phyloP scores from a whole-genome alignment of 1,284 basidiomycete genomes.

The Athelia psychrophila region DNA sequence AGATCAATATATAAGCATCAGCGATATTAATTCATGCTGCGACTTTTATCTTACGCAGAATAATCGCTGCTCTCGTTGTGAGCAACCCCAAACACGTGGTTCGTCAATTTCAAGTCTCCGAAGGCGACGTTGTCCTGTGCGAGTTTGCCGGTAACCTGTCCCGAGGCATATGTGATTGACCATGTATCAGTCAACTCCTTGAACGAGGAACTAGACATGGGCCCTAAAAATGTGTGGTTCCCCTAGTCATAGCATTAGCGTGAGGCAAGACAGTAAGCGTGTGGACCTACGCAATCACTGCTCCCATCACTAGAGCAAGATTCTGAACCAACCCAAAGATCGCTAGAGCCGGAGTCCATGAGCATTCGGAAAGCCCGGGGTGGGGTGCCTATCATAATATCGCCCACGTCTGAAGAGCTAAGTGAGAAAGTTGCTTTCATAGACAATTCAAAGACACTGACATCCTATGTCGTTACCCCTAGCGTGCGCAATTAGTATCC shows the following conservation, averaged over 20 bases:
- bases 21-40: no score
- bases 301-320: slow-evolving; percentile 28
- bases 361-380: slow-evolving; percentile 55
- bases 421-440: no score
- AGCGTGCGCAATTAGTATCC: no score
- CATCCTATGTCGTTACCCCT: no score
- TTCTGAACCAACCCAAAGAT: slow-evolving; percentile 61
- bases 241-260: slow-evolving; percentile 31
- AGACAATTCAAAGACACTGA: no score
- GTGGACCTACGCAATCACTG: slow-evolving; percentile 8
- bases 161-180: slow-evolving; percentile 71
- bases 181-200: slow-evolving; percentile 48
- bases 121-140: slow-evolving; percentile 62
- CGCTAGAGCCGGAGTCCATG: slow-evolving; percentile 69
- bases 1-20: slow-evolving; percentile 12
- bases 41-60: neutral
- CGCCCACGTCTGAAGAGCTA: no score
- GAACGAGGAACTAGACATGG: slow-evolving; percentile 58
- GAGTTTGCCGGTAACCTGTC: slow-evolving; percentile 61
- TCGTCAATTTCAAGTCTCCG: slow-evolving; percentile 55
- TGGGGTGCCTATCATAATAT: slow-evolving; percentile 39
- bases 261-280: neutral
- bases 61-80: slow-evolving; percentile 56
- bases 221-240: slow-evolving; percentile 63
- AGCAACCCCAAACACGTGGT: slow-evolving; percentile 65